Evolutionary conservation across 75 land plant genomes (phyloP).

Genomic region (Picea glauca): DNA sequence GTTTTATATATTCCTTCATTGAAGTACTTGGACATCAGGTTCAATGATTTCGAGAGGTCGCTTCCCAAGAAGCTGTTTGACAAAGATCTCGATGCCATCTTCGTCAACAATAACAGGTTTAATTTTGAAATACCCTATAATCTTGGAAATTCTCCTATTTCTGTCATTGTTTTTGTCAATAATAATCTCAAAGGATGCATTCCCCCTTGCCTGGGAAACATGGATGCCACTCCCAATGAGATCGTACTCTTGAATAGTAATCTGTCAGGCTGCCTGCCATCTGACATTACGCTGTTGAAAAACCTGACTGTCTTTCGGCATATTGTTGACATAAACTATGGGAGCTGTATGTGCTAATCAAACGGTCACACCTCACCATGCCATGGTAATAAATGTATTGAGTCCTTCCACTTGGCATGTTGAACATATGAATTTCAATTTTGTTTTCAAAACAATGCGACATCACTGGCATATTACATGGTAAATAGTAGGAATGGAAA

Average conservation of each 20-base stretch:
- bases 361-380: too few species aligned
- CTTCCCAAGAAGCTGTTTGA: constrained; percentile 36
- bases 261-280: constrained; percentile 22
- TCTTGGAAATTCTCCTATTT: constrained; percentile 41
- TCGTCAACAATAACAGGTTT: not conserved
- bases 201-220: constrained; percentile 31
- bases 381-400: too few species aligned
- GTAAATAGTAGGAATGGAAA: too few species aligned
- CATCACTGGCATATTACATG: too few species aligned
- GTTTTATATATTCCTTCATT: constrained; percentile 29
- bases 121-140: constrained; percentile 23
- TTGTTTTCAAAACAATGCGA: too few species aligned
- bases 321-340: too few species aligned
- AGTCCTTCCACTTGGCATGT: too few species aligned
- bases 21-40: not conserved
- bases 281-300: constrained; percentile 17
- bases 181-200: constrained; percentile 12
- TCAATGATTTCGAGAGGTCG: constrained; percentile 41
- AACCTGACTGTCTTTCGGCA: constrained; percentile 17
- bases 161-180: constrained; percentile 53
- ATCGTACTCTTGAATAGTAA: constrained; percentile 18
- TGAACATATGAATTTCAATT: too few species aligned
- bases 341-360: too few species aligned
- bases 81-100: constrained; percentile 1
- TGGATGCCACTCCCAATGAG: constrained; percentile 28